Evolutionary conservation across 768 basidiomycete species (phyloP), one percentile per base, ranked within the genome.

Genomic region (Trametes sanguinea): DNA sequence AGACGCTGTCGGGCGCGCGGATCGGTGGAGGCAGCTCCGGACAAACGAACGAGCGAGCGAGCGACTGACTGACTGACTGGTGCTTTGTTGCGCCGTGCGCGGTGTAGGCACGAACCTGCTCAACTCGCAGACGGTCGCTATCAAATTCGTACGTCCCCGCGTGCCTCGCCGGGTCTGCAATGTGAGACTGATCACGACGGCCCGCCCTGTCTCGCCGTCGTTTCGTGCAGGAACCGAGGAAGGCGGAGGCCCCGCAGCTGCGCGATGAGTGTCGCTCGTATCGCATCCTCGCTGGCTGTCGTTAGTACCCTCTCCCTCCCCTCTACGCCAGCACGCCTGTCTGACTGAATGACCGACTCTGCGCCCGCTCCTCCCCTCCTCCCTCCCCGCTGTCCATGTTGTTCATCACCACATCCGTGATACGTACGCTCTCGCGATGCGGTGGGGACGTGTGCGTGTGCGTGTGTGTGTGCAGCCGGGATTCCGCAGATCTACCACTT

Each of bases 401-500:
- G 8, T 13, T 13, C 39, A 5, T 43, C n/a, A 43, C 14, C 42
- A 14, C n/a, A 9, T 43, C 13, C 22, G 22, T 43, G 35, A 43
- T n/a, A 14, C 42, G 42, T 14, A 14, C n/a, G 42, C 22, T 22
- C 22, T 22, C 42, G 42, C 42, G n/a, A 43, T 14, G 5, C 13
- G 10, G 13, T 22, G 22, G 22, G 22, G 22, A 22, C 22, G 22
- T 22, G 22, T 22, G 22, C 22, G 22, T 22, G 22, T 22, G 22
- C 8, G 39, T 13, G 39, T 39, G 39, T 7, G 14, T 14, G 42
- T 43, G 57, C 76, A 98, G 95, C 88, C 65, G 96, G 97, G 22
- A 96, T 99, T 51, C 96, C 95, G 30, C 95, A 98, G 78, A 98
- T 99, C 76, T 98, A 98, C 80, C 96, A 99, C 77, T 99, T 98